phyloP scores from a whole-genome alignment of 2,329 filamentous ascomycete genomes.

The Aspergillus sp. region DNA sequence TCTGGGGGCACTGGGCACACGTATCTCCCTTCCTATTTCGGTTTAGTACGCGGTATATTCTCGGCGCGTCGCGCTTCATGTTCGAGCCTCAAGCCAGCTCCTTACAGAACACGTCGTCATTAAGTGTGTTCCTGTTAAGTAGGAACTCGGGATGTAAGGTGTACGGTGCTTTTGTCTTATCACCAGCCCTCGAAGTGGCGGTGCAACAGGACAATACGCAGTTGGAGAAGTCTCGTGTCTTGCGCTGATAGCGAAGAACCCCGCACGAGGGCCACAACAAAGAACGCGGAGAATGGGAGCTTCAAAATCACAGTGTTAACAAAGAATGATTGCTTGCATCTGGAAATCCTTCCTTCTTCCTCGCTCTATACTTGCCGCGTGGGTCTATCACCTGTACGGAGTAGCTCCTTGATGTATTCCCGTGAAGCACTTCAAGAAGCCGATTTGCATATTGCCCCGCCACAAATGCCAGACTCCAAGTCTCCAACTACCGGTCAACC shows the following conservation, averaged over 20 bases:
- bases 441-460: not conserved
- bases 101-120: not conserved
- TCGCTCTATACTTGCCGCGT: not conserved
- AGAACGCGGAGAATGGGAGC: not conserved
- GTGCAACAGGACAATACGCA: not conserved
- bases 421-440: not conserved
- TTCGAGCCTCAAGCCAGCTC: not conserved
- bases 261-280: not conserved
- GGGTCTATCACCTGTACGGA: not conserved
- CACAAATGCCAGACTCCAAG: not conserved
- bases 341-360: not conserved
- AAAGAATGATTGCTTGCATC: not conserved
- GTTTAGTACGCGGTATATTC: constrained; percentile 3
- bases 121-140: not conserved
- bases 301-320: not conserved
- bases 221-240: not conserved
- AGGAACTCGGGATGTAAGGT: not conserved
- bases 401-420: too few relatives aligned
- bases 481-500: not conserved
- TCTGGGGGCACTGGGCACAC: not conserved
- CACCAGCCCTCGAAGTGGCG: not conserved
- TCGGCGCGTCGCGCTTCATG: constrained; percentile 1
- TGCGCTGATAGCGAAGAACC: not conserved
- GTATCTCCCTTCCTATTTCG: not conserved
- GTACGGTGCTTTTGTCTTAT: not conserved